Conservation (phyloP, 768 basidiomycete genomes). For the Lyophyllum atratum region DNA sequence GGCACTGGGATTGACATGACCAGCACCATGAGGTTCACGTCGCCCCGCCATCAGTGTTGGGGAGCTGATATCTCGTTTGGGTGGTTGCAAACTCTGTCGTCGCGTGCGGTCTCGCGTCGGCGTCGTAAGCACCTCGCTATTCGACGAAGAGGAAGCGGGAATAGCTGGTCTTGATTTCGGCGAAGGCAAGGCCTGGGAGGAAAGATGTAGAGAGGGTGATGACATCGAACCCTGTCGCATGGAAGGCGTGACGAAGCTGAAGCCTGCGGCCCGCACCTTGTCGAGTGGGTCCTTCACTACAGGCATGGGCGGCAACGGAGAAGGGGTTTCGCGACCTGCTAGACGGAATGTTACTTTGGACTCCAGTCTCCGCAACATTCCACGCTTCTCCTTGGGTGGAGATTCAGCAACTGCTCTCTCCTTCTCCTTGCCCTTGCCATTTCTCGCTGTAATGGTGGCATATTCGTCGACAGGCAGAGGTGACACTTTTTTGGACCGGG, state of each 20-base stretch:
- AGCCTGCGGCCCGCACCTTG: constrained; percentile 51
- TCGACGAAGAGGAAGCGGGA: constrained; percentile 49
- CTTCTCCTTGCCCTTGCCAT: constrained; percentile 49
- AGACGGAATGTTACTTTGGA: constrained; percentile 55
- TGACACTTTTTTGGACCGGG: constrained; percentile 52
- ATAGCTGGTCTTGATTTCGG: constrained; percentile 51
- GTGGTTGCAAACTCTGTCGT: constrained; percentile 38
- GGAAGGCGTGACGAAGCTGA: constrained; percentile 65
- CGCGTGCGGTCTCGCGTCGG: constrained; percentile 47
- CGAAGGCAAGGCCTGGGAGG: constrained; percentile 56
- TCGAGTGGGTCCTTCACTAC: constrained; percentile 28
- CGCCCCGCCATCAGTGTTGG: constrained; percentile 18
- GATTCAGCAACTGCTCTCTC: constrained; percentile 28
- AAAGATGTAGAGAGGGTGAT: constrained; percentile 70
- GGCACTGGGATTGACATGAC: constrained; percentile 14
- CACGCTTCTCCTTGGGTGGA: constrained; percentile 36
- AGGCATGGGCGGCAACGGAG: constrained; percentile 41
- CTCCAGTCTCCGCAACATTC: constrained; percentile 48
- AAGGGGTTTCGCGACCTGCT: constrained; percentile 39
- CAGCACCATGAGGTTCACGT: constrained; percentile 16
- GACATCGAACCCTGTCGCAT: constrained; percentile 73
- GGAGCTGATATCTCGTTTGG: constrained; percentile 40
- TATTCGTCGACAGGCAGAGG: constrained; percentile 41
- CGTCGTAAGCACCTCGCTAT: constrained; percentile 44
- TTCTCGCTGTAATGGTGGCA: constrained; percentile 41